Conservation (phyloP, 306 rosid genomes). For the Vigna mungo region DNA sequence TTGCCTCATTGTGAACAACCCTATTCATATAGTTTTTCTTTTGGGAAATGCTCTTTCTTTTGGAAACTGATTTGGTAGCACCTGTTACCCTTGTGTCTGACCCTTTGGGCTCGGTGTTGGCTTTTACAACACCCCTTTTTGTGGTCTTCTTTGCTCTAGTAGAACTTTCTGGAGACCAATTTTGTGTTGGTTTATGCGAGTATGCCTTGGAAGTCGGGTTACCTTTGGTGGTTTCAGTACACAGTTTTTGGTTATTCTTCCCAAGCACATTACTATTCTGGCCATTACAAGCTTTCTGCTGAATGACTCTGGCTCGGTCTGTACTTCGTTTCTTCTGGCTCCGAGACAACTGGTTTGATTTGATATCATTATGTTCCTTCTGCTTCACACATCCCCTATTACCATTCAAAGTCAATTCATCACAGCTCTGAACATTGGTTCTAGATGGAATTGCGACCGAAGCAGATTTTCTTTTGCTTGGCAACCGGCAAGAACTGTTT, state of each 20-base stretch:
- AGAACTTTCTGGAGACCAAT: conserved; percentile 47
- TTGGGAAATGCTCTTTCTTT: conserved; percentile 40
- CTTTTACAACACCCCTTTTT: conserved; percentile 50
- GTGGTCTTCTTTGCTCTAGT: conserved; percentile 47
- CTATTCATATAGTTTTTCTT: conserved; percentile 52
- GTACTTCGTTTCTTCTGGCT: conserved; percentile 45
- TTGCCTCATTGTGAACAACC: conserved; percentile 50
- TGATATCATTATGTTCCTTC: conserved; percentile 52
- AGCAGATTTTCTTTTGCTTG: conserved; percentile 60
- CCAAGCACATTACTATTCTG: conserved; percentile 54
- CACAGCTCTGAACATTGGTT: conserved; percentile 54
- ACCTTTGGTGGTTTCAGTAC: conserved; percentile 51
- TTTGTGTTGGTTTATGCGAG: conserved; percentile 52
- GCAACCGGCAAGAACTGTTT: conserved; percentile 26
- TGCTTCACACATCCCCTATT: conserved; percentile 48
- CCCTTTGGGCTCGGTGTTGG: conserved; percentile 53
- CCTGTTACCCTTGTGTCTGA: conserved; percentile 44
- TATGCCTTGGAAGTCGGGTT: conserved; percentile 50
- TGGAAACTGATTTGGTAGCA: conserved; percentile 49
- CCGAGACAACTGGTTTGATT: conserved; percentile 53
- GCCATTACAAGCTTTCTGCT: conserved; percentile 53
- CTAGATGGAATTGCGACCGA: conserved; percentile 55
- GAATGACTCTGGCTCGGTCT: conserved; percentile 44
- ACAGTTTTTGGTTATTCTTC: conserved; percentile 76
- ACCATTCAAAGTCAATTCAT: conserved; percentile 40